Evolutionary conservation across 768 basidiomycete genomes (phyloP), one percentile per base, ranked within the genome.

Genomic region (Boletus insuetus): DNA sequence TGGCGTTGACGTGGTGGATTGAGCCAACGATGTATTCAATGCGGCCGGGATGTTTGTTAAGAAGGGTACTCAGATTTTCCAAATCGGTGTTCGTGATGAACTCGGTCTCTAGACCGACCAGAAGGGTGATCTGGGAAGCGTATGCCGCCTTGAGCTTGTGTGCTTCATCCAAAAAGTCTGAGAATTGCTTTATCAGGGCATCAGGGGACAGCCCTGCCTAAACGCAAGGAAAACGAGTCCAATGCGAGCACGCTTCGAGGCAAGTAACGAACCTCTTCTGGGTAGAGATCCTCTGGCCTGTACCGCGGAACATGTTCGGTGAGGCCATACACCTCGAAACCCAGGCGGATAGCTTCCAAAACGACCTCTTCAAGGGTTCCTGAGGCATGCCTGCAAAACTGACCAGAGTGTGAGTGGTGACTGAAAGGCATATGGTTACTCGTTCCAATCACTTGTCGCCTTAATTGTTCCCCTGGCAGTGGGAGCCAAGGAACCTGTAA

Each of bases 261-360:
- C 41, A 58, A 56, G 44, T 42, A 53, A 48, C 51, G 63, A 67
- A 95, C 94, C 84, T 99, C 97, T 76, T 98, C 97, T 19, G 96
- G 95, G 70, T 97, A 98, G 29, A 98, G 75, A 68, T 99, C 94
- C 34, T 79, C 69, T 2, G 63, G 54, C 54, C 92, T 80, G 73
- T 94, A 96, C 26, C 96, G 84, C 26, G 97, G 96, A 49, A 88
- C 88, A 71, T 98, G 97, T 73, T 98, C 97, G 5, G 87, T 91
- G 55, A 98, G 75, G 1, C 95, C 94, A 66, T 86, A 98, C 1
- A 89, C 76, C 55, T 81, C 74, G 68, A 98, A 98, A 0, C 85
- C 82, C 68, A 88, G 82, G 8, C 74, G 69, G 53, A 96, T 87
- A 35, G 96, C 95, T 61, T 88, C 87, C 17, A 77, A 67, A 4